Evolutionary conservation across 2,329 filamentous ascomycete species (phyloP), one percentile per base, ranked within the genome.

Genomic region (Exophiala viscosa): DNA sequence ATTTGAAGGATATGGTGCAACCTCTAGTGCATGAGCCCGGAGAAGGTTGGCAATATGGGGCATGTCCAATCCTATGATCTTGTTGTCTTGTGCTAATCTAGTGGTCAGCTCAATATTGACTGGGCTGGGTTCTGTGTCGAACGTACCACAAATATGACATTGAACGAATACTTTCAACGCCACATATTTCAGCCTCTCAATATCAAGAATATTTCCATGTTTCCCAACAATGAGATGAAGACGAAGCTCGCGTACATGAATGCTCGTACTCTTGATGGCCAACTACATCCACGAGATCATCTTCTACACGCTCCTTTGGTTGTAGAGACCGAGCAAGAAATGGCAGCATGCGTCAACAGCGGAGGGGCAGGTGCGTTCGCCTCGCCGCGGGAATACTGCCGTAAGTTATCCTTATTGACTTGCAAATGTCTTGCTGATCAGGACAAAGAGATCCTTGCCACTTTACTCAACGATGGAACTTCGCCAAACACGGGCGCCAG

Each of bases 11-110:
- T 42, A 60, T 77, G 34, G 64, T 70, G 50, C 60, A 61, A 10
- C 80, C 83, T 0, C 67, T 87, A 13, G 67, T 86, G 1, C 82
- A 84, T 60, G 82, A 87, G 57, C 84, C 85, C 0, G 84, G 84
- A 0, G 74, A 77, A 31, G 71, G 71, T 2, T 87, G 81, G 80
- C 75, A 82, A 50, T 86, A 87, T 31, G 78, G 80, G 1, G 76
- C 80, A 66, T 70, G 72, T 67, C 59, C 54, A 63, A 62, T 66
- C 57, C 68, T 61, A 48, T 68, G 65, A 44, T 68, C 52, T 39
- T 58, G 64, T 17, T 55, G 54, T 54, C 5, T 48, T 35, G 34
- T 62, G 54, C 48, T 63, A 58, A 44, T 54, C n/a, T 1, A 14
- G 39, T 8, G 36, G 36, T 41, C 48, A 84, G 78, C 69, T 80